Evolutionary conservation across 805 yeast genomes (phyloP).

Genomic region (Nadsonia fulvescens): DNA sequence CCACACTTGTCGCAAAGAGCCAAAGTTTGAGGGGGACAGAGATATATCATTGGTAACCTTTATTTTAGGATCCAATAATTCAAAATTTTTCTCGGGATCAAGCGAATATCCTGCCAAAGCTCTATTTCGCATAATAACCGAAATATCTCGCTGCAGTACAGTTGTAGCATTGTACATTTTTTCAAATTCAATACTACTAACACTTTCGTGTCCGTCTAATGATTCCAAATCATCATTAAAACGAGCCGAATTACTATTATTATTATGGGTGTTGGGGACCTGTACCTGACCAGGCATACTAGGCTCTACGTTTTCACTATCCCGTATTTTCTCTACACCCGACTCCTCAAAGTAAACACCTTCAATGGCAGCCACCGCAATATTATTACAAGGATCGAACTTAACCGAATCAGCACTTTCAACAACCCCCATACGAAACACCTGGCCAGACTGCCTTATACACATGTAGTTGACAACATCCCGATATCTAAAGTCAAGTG

Average conservation of each 20-base stretch:
- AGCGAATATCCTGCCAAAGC: conserved; percentile 59
- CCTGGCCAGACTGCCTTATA: conserved; percentile 80
- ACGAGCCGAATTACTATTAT: too few relatives aligned
- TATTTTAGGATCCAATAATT: conserved; percentile 18
- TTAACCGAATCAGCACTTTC: conserved; percentile 46
- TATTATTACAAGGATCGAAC: conserved; percentile 38
- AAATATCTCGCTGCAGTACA: conserved; percentile 53
- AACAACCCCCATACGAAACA: conserved; percentile 57
- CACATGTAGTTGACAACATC: conserved; percentile 56
- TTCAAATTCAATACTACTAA: too few relatives aligned
- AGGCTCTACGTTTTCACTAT: too few relatives aligned
- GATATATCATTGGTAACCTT: conserved; percentile 29
- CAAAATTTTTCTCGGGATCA: conserved; percentile 45
- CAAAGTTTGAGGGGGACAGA: conserved; percentile 3
- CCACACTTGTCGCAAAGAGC: conserved; percentile 71
- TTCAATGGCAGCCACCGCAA: conserved; percentile 12
- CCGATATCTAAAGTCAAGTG: conserved; percentile 31
- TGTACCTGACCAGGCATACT: too few relatives aligned
- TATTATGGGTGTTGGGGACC: too few relatives aligned
- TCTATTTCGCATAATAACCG: conserved; percentile 50
- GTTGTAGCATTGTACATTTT: conserved; percentile 14
- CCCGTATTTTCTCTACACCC: conserved; percentile 1
- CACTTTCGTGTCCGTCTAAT: too few relatives aligned
- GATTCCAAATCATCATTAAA: too few relatives aligned
- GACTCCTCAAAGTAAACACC: conserved; percentile 4